These are phyloP conservation scores for Sanguinoderma infundibulare DNA, from an alignment of 1,284 basidiomycete species.

Conservation along the genomic window DNA sequence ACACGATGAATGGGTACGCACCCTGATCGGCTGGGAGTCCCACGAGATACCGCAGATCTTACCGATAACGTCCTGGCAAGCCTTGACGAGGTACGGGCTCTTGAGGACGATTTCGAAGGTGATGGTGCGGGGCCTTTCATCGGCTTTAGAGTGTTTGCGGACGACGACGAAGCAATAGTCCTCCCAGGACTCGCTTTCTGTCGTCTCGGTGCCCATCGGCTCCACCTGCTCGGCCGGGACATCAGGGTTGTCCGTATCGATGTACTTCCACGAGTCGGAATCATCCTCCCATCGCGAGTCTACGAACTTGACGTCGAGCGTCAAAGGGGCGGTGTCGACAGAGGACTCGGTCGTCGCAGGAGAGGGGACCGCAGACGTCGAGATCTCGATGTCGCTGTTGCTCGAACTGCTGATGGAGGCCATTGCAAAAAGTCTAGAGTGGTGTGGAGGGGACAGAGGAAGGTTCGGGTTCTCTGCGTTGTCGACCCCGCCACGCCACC, in stretches of 20 bases:
- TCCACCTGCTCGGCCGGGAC: slow-evolving; percentile 5
- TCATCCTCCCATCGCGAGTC: slow-evolving; percentile 11
- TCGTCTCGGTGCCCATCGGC: slow-evolving; percentile 1
- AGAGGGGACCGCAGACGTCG: not conserved
- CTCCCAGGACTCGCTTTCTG: not conserved
- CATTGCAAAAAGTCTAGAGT: not conserved
- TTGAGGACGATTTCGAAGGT: slow-evolving; percentile 57
- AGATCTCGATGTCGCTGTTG: not conserved
- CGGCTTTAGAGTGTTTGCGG: slow-evolving; percentile 44
- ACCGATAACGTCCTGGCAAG: slow-evolving; percentile 55
- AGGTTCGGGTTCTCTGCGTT: not conserved
- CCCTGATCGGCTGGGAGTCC: slow-evolving; percentile 55
- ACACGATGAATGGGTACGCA: slow-evolving; percentile 23
- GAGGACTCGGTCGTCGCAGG: not conserved
- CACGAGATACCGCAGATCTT: slow-evolving; percentile 59
- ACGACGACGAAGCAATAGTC: slow-evolving; percentile 49
- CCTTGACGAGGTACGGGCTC: slow-evolving; percentile 56
- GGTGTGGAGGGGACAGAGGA: not conserved
- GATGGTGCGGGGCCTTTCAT: slow-evolving; percentile 37
- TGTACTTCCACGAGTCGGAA: slow-evolving; percentile 4
- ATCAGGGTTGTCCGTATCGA: slow-evolving; percentile 8
- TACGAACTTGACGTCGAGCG: slow-evolving; percentile 11
- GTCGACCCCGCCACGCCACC: no score
- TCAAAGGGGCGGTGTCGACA: not conserved
- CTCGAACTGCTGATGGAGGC: not conserved